Conservation (phyloP, 257 asterid genomes). For the Cruciata laevipes region DNA sequence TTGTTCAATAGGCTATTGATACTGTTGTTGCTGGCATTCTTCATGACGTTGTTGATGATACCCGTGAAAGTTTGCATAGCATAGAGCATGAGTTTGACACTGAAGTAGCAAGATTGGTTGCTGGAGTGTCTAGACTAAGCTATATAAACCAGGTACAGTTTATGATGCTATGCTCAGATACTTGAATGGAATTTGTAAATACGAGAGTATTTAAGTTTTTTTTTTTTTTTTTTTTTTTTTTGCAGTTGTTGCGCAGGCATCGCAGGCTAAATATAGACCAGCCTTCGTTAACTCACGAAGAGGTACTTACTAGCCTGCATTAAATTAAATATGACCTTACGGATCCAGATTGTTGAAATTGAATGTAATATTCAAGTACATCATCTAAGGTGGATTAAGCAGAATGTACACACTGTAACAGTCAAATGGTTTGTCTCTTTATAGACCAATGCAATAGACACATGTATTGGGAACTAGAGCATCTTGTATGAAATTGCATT, state of each 20-base stretch:
- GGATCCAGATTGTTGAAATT: slow-evolving; percentile 15
- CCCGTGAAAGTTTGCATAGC: slow-evolving; percentile 60
- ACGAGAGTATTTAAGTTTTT: slow-evolving; percentile 11
- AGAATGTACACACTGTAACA: background rate
- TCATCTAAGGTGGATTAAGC: background rate
- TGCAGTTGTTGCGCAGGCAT: slow-evolving; percentile 83
- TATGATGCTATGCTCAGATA: background rate
- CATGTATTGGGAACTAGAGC: background rate
- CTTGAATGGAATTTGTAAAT: slow-evolving; percentile 7
- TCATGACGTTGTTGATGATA: slow-evolving; percentile 86
- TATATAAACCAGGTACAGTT: slow-evolving; percentile 74
- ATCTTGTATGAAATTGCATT: background rate
- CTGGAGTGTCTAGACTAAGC: slow-evolving; percentile 91
- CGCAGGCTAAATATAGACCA: slow-evolving; percentile 71
- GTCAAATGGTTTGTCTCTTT: background rate
- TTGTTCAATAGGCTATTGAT: slow-evolving; percentile 58
- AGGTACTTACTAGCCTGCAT: slow-evolving; percentile 43
- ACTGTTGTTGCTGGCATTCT: slow-evolving; percentile 95
- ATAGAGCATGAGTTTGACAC: slow-evolving; percentile 71
- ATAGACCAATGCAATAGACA: background rate
- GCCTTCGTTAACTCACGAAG: slow-evolving; percentile 61
- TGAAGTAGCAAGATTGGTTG: slow-evolving; percentile 82
- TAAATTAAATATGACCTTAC: slow-evolving; percentile 15
- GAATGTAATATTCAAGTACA: background rate
- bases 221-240: slow-evolving; percentile 8